A percentile compares a stretch with the other conserved stretches of the same genome.
Evolutionary conservation across 1,284 basidiomycete genomes (phyloP).

Genomic region (Lignosus rhinocerotis): DNA sequence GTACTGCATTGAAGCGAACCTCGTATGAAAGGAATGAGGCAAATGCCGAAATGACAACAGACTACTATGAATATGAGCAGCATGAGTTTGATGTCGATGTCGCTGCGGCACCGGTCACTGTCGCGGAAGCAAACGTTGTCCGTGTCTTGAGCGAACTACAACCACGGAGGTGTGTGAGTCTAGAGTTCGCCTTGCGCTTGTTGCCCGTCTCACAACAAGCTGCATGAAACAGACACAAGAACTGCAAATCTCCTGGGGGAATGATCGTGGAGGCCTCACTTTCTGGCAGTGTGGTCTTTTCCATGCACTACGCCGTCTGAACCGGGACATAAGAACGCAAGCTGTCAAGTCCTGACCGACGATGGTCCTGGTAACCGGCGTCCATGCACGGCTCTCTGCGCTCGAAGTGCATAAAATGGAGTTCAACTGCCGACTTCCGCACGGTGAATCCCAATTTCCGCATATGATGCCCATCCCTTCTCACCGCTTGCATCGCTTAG

Average conservation of each 20-base stretch:
- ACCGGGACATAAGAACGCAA: slow-evolving; percentile 1
- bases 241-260: background rate
- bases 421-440: background rate
- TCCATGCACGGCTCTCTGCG: background rate
- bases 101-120: background rate
- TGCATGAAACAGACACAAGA: background rate
- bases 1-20: too few species aligned
- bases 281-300: background rate
- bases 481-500: background rate
- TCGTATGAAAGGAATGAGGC: too few species aligned
- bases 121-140: background rate
- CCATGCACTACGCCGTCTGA: background rate
- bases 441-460: slow-evolving; percentile 2
- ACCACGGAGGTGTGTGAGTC: background rate
- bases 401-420: background rate
- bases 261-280: background rate
- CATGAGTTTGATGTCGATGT: background rate
- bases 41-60: background rate
- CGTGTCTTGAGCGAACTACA: background rate
- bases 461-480: slow-evolving; percentile 5
- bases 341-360: slow-evolving; percentile 1
- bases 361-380: background rate
- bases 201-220: background rate
- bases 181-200: background rate
- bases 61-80: too few species aligned